These are phyloP conservation scores for Abortiporus biennis DNA, from an alignment of 1,284 basidiomycete genomes.

Conservation along the genomic window DNA sequence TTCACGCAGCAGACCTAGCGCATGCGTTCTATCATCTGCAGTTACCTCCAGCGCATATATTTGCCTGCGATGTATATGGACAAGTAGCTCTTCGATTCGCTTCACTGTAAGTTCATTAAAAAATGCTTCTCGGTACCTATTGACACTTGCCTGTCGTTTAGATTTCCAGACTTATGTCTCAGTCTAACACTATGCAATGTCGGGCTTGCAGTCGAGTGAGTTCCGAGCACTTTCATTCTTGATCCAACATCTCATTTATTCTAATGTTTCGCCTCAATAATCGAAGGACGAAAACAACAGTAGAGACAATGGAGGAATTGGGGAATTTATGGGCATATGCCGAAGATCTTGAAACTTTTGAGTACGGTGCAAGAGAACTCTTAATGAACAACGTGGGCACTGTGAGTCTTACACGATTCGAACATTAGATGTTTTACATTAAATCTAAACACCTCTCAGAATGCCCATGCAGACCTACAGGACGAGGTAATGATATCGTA, in stretches of 20 bases:
- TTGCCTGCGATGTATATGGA: constrained; percentile 46
- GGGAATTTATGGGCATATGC: constrained; percentile 59
- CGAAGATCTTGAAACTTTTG: constrained; percentile 59
- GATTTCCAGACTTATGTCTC: constrained; percentile 66
- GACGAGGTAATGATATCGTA: constrained; percentile 43
- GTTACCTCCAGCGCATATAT: constrained; percentile 61
- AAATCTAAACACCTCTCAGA: background rate
- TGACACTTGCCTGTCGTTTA: constrained; percentile 18
- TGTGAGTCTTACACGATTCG: constrained; percentile 28
- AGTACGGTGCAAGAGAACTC: constrained; percentile 56
- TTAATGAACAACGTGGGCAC: constrained; percentile 47
- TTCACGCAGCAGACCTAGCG: constrained; percentile 69
- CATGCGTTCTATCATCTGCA: constrained; percentile 55
- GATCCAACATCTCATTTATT: no score
- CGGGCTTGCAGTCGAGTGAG: no score
- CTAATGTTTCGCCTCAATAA: no score
- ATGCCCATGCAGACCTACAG: constrained; percentile 38
- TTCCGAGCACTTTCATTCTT: no score
- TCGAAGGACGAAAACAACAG: constrained; percentile 49
- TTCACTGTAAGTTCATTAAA: constrained; percentile 44
- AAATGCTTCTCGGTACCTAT: constrained; percentile 3
- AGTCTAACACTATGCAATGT: constrained; percentile 66
- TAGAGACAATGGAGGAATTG: constrained; percentile 57
- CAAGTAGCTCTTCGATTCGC: constrained; percentile 50
- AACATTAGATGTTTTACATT: background rate